Conservation (phyloP, 768 basidiomycete species). For the Suillus placidus region DNA sequence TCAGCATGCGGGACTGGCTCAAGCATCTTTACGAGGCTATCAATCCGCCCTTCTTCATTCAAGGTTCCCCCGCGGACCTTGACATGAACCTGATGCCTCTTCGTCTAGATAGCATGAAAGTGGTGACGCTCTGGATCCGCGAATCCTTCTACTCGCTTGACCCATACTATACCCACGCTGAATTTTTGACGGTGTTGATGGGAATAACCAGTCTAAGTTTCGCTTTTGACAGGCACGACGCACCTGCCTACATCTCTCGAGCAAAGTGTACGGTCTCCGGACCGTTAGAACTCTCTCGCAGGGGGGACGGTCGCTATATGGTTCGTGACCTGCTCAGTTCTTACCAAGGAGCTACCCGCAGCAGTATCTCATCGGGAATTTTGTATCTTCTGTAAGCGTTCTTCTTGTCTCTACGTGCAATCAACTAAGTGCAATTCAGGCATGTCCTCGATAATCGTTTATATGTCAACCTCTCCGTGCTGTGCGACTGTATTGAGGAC, state of each 20-base stretch:
- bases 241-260: conserved; percentile 38
- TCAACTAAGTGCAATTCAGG: conserved; percentile 30
- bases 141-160: conserved; percentile 40
- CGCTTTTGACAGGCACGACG: conserved; percentile 38
- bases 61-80: conserved; percentile 47
- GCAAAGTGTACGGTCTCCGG: conserved; percentile 28
- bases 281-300: conserved; percentile 9
- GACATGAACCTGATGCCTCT: conserved; percentile 42
- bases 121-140: conserved; percentile 50
- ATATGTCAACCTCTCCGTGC: conserved; percentile 46
- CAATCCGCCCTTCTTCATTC: conserved; percentile 46
- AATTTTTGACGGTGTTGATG: conserved; percentile 45
- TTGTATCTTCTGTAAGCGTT: conserved; percentile 10
- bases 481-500: conserved; percentile 56
- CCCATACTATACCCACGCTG: conserved; percentile 5
- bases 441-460: conserved; percentile 43
- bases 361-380: conserved; percentile 39
- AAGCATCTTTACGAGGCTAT: conserved; percentile 50
- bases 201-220: conserved; percentile 42
- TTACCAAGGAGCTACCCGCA: conserved; percentile 29
- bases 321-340: conserved; percentile 35
- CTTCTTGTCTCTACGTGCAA: background rate
- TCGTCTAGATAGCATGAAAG: conserved; percentile 35
- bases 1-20: conserved; percentile 40
- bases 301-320: conserved; percentile 25